Base-by-base conservation (phyloP, 768 basidiomycete genomes). In the Lanmaoa rubissima region DNA sequence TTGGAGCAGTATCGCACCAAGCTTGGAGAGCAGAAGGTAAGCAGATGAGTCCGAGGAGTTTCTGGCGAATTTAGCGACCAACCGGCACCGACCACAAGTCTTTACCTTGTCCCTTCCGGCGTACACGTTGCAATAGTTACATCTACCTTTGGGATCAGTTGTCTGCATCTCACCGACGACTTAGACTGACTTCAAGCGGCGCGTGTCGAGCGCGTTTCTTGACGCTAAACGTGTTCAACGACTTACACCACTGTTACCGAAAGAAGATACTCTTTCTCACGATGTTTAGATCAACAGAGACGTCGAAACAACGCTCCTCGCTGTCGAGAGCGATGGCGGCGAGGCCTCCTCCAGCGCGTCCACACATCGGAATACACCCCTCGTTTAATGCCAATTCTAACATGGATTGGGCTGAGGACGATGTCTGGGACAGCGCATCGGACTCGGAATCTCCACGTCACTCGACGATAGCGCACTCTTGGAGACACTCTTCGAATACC, bases 371-470 rank as follows among this genome's bases (percentile, higher is more conserved):
- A 42, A 75, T 90, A 42, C 79, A 82, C 57, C 76, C 86, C 6
- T 70, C 63, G 34, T 69, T 68, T 73, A 74, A 64, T 71, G 77
- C 79, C 55, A 80, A 59, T 50, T 78, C 74, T 62, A 80, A 73
- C 55, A 71, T 73, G 48, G 88, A 90, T 51, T 88, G 88, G 87
- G 87, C 75, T n/a, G 90, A 91, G 69, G 90, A 92, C 67, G 90
- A 93, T 69, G 89, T 83, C 45, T 93, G 90, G 90, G 90, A 92
- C 74, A 88, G 86, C 64, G 79, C 81, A 50, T 92, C 90, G 17
- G 90, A 92, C 74, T 85, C 85, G 45, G 89, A 90, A 71, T 85
- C 82, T 52, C 82, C 81, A 54, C 80, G 78, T 62, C 82, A 78
- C 55, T 79, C 80, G n/a, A 78, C 79, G 11, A 63, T 81, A 42